phyloP scores from a whole-genome alignment of 495 filamentous ascomycete species.

The Pyrenopolyporus hunteri region DNA sequence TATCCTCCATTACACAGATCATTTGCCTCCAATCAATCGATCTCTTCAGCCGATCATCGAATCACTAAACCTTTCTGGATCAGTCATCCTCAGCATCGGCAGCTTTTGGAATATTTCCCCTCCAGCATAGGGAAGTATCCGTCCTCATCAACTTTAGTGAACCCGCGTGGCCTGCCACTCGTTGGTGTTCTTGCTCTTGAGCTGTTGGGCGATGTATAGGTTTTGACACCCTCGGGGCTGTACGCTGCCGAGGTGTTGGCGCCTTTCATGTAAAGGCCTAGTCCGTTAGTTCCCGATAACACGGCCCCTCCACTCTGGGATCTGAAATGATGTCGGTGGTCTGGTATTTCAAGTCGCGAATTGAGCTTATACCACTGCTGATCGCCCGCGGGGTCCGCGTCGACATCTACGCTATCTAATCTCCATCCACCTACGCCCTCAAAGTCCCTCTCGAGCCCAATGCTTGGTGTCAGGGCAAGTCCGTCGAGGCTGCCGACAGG shows the following conservation, averaged over 20 bases:
- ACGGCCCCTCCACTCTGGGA: conserved; percentile 45
- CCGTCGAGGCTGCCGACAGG: conserved; percentile 42
- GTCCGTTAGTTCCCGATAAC: conserved; percentile 28
- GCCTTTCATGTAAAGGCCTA: conserved; percentile 40
- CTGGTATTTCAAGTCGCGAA: conserved; percentile 70
- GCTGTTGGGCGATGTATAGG: conserved; percentile 43
- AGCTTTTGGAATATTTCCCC: conserved; percentile 12
- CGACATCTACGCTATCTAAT: conserved; percentile 47
- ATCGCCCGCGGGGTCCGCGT: conserved; percentile 63
- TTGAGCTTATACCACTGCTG: conserved; percentile 76
- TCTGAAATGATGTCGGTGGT: conserved; percentile 44
- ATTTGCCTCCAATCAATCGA: not conserved
- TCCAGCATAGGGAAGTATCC: conserved; percentile 36
- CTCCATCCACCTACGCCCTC: conserved; percentile 89
- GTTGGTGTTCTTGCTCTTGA: conserved; percentile 48
- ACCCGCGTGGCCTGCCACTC: conserved; percentile 19
- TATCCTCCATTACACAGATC: not conserved
- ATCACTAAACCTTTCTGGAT: not conserved
- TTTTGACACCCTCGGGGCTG: conserved; percentile 30
- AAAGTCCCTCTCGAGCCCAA: conserved; percentile 69
- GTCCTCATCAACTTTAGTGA: conserved; percentile 34
- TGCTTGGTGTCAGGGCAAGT: conserved; percentile 46
- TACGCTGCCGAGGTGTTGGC: conserved; percentile 7
- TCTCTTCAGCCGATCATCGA: not conserved
- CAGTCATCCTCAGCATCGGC: not conserved